Conservation (phyloP, 352 stramenopile species). For the Blastocystis sp. region DNA sequence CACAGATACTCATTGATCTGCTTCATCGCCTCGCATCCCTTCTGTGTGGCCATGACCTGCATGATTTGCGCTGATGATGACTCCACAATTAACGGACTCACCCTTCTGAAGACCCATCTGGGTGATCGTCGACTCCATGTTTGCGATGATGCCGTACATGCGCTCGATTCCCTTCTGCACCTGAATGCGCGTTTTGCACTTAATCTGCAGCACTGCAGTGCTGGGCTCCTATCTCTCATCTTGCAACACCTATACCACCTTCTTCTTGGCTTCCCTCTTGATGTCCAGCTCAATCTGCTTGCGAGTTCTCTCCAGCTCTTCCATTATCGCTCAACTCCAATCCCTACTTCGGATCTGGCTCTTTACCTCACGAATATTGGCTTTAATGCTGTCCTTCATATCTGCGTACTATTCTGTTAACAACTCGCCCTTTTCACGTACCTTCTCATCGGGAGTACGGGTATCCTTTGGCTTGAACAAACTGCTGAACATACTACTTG, state of each 20-base stretch:
- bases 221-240: not conserved
- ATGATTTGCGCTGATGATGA: slow-evolving; percentile 19
- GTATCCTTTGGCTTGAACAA: slow-evolving; percentile 58
- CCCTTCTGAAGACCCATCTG: slow-evolving; percentile 39
- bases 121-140: slow-evolving; percentile 30
- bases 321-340: not conserved
- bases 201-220: slow-evolving; percentile 25
- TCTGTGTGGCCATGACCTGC: slow-evolving; percentile 17
- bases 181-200: slow-evolving; percentile 26
- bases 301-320: not conserved
- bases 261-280: slow-evolving; percentile 4
- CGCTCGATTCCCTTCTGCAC: slow-evolving; percentile 30
- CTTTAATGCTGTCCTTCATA: slow-evolving; percentile 41
- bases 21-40: slow-evolving; percentile 25
- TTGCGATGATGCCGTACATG: not conserved
- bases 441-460: slow-evolving; percentile 53
- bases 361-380: not conserved
- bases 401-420: slow-evolving; percentile 26
- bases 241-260: not conserved
- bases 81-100: not conserved
- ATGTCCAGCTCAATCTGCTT: slow-evolving; percentile 22
- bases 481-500: slow-evolving; percentile 1
- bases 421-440: not conserved
- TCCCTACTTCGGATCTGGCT: slow-evolving; percentile 23
- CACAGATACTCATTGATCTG: slow-evolving; percentile 11